Conservation (phyloP, 345 rosid species). For the Syzygium aqueum region DNA sequence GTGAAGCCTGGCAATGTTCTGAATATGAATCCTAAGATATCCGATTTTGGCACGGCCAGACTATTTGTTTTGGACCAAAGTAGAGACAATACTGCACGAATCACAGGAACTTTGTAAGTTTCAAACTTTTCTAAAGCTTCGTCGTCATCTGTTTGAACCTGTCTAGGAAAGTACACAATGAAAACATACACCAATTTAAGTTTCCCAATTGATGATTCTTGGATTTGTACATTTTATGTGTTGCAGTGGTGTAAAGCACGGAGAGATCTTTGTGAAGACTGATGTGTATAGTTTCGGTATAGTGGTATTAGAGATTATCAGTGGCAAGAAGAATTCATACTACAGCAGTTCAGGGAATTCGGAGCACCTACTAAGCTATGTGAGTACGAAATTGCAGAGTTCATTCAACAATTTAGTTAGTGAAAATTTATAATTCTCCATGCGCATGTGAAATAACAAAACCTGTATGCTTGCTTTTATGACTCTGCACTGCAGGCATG, state of each 20-base stretch:
- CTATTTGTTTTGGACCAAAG: background rate
- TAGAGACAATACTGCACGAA: background rate
- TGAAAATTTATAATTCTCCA: background rate
- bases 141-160: background rate
- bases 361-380: background rate
- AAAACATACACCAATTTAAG: background rate
- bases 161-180: background rate
- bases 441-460: background rate
- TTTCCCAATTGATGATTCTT: background rate
- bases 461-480: background rate
- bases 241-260: background rate
- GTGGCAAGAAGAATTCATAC: background rate
- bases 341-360: background rate
- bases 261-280: background rate
- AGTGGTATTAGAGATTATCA: background rate
- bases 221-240: background rate
- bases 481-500: background rate
- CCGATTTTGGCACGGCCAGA: background rate
- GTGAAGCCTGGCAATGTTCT: background rate
- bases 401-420: background rate
- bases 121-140: background rate
- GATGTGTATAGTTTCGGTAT: background rate
- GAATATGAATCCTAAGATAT: background rate
- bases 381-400: background rate
- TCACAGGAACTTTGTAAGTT: background rate